Percentiles rank a stretch among this genome's conserved stretches.
These are phyloP conservation scores for Candida sithepensis DNA, from an alignment of 805 yeast genomes.

Conservation along the genomic window DNA sequence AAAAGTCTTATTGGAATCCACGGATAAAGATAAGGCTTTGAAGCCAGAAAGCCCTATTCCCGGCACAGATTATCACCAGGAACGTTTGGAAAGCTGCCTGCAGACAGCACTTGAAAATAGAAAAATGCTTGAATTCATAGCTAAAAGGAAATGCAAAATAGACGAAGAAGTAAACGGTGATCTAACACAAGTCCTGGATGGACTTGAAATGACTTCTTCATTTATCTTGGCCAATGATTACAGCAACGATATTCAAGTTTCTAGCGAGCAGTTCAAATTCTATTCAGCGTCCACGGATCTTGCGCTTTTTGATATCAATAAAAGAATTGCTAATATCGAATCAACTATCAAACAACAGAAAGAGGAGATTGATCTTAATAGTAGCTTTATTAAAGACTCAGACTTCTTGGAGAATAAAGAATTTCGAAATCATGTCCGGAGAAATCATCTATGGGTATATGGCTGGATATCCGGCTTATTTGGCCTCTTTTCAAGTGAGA, in stretches of 20 bases:
- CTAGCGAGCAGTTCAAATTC: constrained; percentile 9
- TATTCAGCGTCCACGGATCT: constrained; percentile 20
- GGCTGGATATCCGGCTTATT: constrained; percentile 29
- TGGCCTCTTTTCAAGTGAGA: constrained; percentile 25
- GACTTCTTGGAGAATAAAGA: constrained; percentile 9
- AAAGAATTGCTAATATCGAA: constrained; percentile 15
- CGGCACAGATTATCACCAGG: constrained; percentile 1
- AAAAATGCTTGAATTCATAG: constrained; percentile 8
- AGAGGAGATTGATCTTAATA: constrained; percentile 8
- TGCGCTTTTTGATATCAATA: constrained; percentile 16
- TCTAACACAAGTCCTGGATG: constrained; percentile 10
- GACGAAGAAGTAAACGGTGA: not conserved
- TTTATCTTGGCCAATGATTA: not conserved
- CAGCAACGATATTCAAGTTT: not conserved
- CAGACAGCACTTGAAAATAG: constrained; percentile 14
- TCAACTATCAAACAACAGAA: constrained; percentile 6
- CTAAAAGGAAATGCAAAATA: not conserved
- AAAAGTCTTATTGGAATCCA: constrained; percentile 2
- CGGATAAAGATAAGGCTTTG: not conserved
- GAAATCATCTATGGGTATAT: constrained; percentile 22
- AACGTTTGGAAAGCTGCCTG: constrained; percentile 16
- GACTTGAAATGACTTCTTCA: constrained; percentile 7
- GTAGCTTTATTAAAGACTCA: constrained; percentile 7
- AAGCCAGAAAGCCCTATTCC: not conserved
- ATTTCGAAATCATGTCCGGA: constrained; percentile 7